phyloP scores from a whole-genome alignment of 768 basidiomycete genomes.

The Leucocoprinus leucothites region DNA sequence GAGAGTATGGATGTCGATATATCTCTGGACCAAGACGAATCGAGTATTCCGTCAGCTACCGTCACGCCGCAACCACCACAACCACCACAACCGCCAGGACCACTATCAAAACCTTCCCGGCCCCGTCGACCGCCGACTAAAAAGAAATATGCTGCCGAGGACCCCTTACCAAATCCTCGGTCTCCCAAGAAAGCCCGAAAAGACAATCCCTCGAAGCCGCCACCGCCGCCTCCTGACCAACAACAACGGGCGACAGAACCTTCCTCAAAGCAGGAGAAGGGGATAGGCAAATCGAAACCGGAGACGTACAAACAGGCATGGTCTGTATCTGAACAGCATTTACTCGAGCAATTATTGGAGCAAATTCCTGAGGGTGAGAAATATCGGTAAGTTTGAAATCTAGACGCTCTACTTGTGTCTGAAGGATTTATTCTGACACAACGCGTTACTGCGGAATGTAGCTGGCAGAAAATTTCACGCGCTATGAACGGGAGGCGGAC shows the following conservation, averaged over 20 bases:
- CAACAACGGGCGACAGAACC: not conserved
- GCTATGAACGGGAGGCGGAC: constrained; percentile 79
- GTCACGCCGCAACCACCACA: not conserved
- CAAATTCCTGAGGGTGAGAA: constrained; percentile 77
- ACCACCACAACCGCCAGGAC: not conserved
- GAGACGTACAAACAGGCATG: constrained; percentile 86
- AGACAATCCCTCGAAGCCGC: not conserved
- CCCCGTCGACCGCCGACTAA: not conserved
- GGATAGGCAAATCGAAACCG: constrained; percentile 41
- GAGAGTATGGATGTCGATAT: constrained; percentile 63
- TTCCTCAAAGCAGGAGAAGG: constrained; percentile 7
- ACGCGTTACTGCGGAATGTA: constrained; percentile 21
- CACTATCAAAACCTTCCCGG: not conserved
- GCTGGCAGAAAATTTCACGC: constrained; percentile 78
- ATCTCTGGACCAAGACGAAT: constrained; percentile 29
- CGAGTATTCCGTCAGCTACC: not conserved
- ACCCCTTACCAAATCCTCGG: not conserved
- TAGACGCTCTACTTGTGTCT: not conserved
- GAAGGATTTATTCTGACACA: not conserved
- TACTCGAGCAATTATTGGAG: constrained; percentile 69
- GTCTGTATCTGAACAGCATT: constrained; percentile 72
- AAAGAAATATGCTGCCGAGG: not conserved
- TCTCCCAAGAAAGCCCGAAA: constrained; percentile 7
- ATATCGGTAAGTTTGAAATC: constrained; percentile 49
- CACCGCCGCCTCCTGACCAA: not conserved